Conservation (phyloP, 805 yeast species). For the Candida wancherniae region DNA sequence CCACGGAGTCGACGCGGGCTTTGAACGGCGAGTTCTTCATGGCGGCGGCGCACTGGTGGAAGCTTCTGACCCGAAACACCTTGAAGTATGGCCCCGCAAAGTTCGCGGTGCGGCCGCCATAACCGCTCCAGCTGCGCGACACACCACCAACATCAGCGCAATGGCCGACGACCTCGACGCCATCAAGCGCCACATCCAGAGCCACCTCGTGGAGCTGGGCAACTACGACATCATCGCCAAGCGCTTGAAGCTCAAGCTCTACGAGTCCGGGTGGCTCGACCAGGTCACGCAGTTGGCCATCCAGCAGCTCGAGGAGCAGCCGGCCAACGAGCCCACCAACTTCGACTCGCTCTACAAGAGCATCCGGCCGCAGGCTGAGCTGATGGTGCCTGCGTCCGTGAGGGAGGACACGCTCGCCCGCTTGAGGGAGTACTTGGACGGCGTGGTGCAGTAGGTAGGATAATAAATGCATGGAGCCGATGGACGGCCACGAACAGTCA, state of each 20-base stretch:
- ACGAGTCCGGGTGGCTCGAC: slow-evolving; percentile 85
- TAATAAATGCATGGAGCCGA: neutral
- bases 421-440: slow-evolving; percentile 56
- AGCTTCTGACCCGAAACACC: too few species aligned
- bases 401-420: slow-evolving; percentile 54
- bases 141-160: too few species aligned
- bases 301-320: slow-evolving; percentile 38
- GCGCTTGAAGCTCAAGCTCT: slow-evolving; percentile 56
- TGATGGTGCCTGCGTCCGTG: slow-evolving; percentile 65
- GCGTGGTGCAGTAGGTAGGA: slow-evolving; percentile 8
- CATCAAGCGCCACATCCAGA: slow-evolving; percentile 60
- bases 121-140: too few species aligned
- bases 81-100: too few species aligned
- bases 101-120: too few species aligned
- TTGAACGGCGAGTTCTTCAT: slow-evolving; percentile 29
- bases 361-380: slow-evolving; percentile 62
- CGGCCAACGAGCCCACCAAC: slow-evolving; percentile 36
- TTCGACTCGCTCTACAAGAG: slow-evolving; percentile 48
- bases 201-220: slow-evolving; percentile 68
- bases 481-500: too few species aligned
- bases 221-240: slow-evolving; percentile 73
- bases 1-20: slow-evolving; percentile 29
- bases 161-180: slow-evolving; percentile 32
- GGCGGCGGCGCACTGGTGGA: neutral
- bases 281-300: slow-evolving; percentile 58